These are phyloP conservation scores for Neonectria faginata DNA, from an alignment of 2,329 filamentous ascomycete species.

Conservation along the genomic window DNA sequence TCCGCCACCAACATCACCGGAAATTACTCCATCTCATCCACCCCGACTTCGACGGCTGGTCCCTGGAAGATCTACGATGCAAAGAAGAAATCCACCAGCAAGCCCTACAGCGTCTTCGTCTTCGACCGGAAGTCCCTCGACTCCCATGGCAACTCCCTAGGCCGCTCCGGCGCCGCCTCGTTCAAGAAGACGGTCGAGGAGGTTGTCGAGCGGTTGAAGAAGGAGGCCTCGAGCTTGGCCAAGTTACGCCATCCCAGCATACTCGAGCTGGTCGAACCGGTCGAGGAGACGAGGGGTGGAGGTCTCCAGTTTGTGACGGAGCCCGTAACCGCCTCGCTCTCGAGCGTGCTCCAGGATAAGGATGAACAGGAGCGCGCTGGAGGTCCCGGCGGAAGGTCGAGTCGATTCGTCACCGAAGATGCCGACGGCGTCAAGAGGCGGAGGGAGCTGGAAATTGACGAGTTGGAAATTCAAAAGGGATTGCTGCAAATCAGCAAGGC, in stretches of 20 bases:
- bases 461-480: conserved; percentile 97
- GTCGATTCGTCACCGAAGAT: conserved; percentile 85
- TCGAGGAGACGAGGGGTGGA: conserved; percentile 92
- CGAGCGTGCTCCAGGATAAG: conserved; percentile 85
- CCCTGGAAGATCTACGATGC: conserved; percentile 98
- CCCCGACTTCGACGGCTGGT: conserved; percentile 82
- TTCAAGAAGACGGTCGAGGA: conserved; percentile 88
- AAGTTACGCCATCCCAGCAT: conserved; percentile 91
- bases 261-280: conserved; percentile 91
- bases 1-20: conserved; percentile 88
- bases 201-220: conserved; percentile 89
- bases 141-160: conserved; percentile 56
- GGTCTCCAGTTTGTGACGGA: conserved; percentile 97
- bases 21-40: conserved; percentile 86
- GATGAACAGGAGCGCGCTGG: conserved; percentile 83
- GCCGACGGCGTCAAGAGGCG: conserved; percentile 77
- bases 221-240: conserved; percentile 89
- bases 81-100: conserved; percentile 95
- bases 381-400: conserved; percentile 76
- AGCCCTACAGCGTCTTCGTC: conserved; percentile 89
- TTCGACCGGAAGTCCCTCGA: conserved; percentile 93
- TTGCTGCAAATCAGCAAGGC: conserved; percentile 93
- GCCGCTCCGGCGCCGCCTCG: conserved; percentile 65
- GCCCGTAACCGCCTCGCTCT: conserved; percentile 87
- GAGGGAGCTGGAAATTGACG: conserved; percentile 91